A percentile compares a stretch with the other conserved stretches of the same genome.
Evolutionary conservation across 495 filamentous ascomycete species (phyloP).

Genomic region (Xeromyces bisporus): DNA sequence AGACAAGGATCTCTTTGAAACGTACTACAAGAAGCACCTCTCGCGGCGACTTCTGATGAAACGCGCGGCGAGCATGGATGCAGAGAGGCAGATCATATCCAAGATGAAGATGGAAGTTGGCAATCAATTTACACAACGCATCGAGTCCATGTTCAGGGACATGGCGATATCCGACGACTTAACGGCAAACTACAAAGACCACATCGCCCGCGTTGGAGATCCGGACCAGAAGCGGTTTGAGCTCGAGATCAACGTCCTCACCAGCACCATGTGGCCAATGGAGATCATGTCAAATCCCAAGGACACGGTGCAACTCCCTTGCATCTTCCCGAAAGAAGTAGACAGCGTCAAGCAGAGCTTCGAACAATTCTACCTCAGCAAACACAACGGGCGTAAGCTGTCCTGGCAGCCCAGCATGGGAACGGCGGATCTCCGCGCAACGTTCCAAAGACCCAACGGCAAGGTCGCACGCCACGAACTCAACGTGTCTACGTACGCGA

Average conservation of each 20-base stretch:
- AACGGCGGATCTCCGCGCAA: constrained; percentile 67
- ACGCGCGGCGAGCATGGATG: constrained; percentile 73
- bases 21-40: constrained; percentile 97
- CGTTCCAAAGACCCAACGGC: constrained; percentile 55
- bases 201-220: constrained; percentile 47
- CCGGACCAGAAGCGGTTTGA: constrained; percentile 53
- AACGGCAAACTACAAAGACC: constrained; percentile 52
- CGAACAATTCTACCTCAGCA: constrained; percentile 73
- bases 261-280: constrained; percentile 85
- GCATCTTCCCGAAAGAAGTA: constrained; percentile 59
- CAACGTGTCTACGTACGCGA: constrained; percentile 81
- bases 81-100: constrained; percentile 87
- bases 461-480: constrained; percentile 72
- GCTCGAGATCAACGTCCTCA: constrained; percentile 68
- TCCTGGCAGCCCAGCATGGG: constrained; percentile 77
- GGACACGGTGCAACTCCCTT: constrained; percentile 32
- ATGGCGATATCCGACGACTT: constrained; percentile 83
- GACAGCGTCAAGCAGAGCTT: constrained; percentile 69
- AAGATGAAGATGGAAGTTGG: constrained; percentile 93
- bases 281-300: constrained; percentile 56
- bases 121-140: constrained; percentile 77
- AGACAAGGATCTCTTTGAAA: constrained; percentile 91
- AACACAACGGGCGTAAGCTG: constrained; percentile 71
- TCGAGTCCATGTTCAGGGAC: constrained; percentile 97
- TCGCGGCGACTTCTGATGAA: constrained; percentile 70